Base-by-base conservation (phyloP, 768 basidiomycete species). In the Leccinellum albellum region DNA sequence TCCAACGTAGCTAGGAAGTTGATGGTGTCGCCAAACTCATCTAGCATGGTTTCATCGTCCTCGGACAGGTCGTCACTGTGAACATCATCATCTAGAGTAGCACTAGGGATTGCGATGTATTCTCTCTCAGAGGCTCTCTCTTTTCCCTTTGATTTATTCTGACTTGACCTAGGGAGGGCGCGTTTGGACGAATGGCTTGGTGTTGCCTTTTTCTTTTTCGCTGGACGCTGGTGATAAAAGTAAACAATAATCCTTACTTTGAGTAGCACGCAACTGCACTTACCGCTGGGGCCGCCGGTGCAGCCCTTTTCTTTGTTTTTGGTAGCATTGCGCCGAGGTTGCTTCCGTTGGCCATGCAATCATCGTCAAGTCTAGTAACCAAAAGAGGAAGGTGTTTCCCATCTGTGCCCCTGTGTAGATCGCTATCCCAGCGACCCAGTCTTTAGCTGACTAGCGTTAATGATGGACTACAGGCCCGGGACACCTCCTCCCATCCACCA, bases 1-100 rank as follows among this genome's bases (percentile, higher is more conserved):
- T 98, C 93, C 53, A 97, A 73, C 21, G 74, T 75, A 31, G 79
- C 74, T 58, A 98, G 73, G 73, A 98, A 98, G 31, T 78, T 75
- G 32, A 79, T 78, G 3, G 83, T 79, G 23, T 75, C 76, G 21
- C 87, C 82, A 63, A 85, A 89, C 62, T 86, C 82, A 54, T 82
- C 75, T 24, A 92, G 71, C 50, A 88, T 70, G n/a, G 81, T 82
- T 32, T 86, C 73, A 58, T 88, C 89, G 57, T 86, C 82, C 33
- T 88, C 87, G n/a, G 84, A 86, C 17, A 90, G 70, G 17, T 79
- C 79, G 51, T 74, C 73, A 23, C 73, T 71, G 21, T 67, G 64
- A 23, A 33, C 56, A 33, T 59, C 58, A 4, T 50, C 42, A 9
- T 57, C 65, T 2, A n/a, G 42, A 46, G 50, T 21, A 1, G 33